Percentiles rank a stretch among this genome's conserved stretches.
Conservation (phyloP, 2,329 filamentous ascomycete genomes). For the Aspergillus unguis region DNA sequence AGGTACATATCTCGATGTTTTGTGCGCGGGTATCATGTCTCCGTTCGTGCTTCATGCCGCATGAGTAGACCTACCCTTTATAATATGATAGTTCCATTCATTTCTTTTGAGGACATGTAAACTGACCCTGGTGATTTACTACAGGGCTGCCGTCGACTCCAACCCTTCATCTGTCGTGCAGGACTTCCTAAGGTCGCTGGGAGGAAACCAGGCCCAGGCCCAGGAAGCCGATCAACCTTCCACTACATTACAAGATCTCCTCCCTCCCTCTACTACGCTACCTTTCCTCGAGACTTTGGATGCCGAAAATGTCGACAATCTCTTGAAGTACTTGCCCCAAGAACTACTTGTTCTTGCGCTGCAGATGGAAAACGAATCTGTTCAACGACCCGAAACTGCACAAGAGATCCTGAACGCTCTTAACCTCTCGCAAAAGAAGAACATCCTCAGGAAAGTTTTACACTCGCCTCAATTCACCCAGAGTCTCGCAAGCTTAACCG, state of each 20-base stretch:
- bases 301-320: conserved; percentile 62
- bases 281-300: conserved; percentile 70
- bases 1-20: conserved; percentile 62
- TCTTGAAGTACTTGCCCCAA: conserved; percentile 76
- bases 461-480: conserved; percentile 89
- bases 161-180: conserved; percentile 78
- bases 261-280: conserved; percentile 73
- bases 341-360: conserved; percentile 73
- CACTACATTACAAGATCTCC: conserved; percentile 80
- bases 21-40: conserved; percentile 11
- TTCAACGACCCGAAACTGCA: conserved; percentile 64
- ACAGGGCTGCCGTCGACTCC: conserved; percentile 59
- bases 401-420: conserved; percentile 72
- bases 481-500: conserved; percentile 77
- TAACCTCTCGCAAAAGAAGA: conserved; percentile 71
- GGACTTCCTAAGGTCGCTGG: conserved; percentile 82
- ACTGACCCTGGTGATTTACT: conserved; percentile 41
- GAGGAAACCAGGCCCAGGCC: conserved; percentile 53
- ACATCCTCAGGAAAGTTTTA: conserved; percentile 74
- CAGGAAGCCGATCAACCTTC: conserved; percentile 62
- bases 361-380: conserved; percentile 59
- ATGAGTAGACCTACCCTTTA: conserved; percentile 6
- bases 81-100: conserved; percentile 11
- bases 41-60: conserved; percentile 1
- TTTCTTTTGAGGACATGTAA: conserved; percentile 1